Evolutionary conservation across 2,329 filamentous ascomycete species (phyloP).

Genomic region (Lasiodiplodia citricola): DNA sequence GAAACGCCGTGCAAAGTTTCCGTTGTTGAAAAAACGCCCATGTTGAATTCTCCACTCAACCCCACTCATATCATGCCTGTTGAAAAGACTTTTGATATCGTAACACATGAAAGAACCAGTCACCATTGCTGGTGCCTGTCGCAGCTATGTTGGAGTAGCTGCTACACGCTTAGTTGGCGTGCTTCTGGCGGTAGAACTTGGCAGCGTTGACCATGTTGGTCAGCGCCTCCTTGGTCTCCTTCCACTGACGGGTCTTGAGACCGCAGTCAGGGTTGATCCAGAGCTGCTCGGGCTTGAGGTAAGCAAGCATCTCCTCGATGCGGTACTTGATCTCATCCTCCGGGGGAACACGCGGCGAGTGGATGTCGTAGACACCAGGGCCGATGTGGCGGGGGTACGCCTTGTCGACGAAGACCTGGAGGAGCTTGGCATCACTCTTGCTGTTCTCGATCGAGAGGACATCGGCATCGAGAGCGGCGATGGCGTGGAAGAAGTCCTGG

Average conservation of each 20-base stretch:
- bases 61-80: conserved; percentile 27
- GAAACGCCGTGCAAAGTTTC: conserved; percentile 24
- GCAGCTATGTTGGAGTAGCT: conserved; percentile 28
- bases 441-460: conserved; percentile 99
- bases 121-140: conserved; percentile 1
- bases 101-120: conserved; percentile 25
- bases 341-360: conserved; percentile 95
- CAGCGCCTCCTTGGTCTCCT: conserved; percentile 96
- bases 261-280: conserved; percentile 99
- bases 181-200: conserved; percentile 94
- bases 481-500: conserved; percentile 99
- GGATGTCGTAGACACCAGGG: conserved; percentile 99
- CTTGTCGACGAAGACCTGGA: conserved; percentile 97
- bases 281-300: conserved; percentile 97
- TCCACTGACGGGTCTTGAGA: conserved; percentile 98
- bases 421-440: conserved; percentile 99
- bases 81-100: conserved; percentile 29
- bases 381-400: conserved; percentile 98
- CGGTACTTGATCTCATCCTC: conserved; percentile 99
- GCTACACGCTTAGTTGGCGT: conserved; percentile 61
- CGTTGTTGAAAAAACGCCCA: conserved; percentile 26
- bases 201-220: conserved; percentile 97
- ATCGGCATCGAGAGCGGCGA: conserved; percentile 95
- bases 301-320: conserved; percentile 94
- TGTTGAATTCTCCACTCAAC: conserved; percentile 24